These are phyloP conservation scores for Reutealis trisperma DNA, from an alignment of 345 rosid genomes.

Conservation along the genomic window DNA sequence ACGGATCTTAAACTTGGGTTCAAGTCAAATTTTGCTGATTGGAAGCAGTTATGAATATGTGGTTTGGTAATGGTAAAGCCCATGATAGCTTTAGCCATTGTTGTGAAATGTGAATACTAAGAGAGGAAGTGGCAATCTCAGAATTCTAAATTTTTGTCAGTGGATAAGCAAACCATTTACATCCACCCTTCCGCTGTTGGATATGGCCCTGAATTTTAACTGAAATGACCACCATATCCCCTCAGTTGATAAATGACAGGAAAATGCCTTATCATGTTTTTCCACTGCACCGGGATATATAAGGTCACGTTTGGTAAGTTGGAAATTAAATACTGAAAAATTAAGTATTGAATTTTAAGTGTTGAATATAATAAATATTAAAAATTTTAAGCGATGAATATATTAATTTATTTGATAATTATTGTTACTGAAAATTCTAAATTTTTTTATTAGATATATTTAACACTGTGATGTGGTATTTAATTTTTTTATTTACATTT, in stretches of 20 bases:
- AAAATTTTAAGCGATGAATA: too few relatives aligned
- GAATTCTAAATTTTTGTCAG: neutral
- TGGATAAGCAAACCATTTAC: constrained; percentile 54
- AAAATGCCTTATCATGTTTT: neutral
- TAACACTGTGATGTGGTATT: too few relatives aligned
- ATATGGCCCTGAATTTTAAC: neutral
- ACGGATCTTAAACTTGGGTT: constrained; percentile 37
- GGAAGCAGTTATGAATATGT: constrained; percentile 26
- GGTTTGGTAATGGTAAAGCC: constrained; percentile 48
- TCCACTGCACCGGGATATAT: too few relatives aligned
- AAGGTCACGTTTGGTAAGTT: too few relatives aligned
- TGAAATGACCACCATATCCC: neutral
- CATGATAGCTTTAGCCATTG: constrained; percentile 57
- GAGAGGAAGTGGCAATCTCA: neutral
- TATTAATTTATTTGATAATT: too few relatives aligned
- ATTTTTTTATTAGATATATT: too few relatives aligned
- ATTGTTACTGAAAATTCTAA: too few relatives aligned
- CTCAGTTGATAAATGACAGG: neutral
- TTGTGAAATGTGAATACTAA: constrained; percentile 1
- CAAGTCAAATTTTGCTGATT: constrained; percentile 25
- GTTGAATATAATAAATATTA: too few relatives aligned
- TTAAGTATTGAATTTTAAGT: too few relatives aligned
- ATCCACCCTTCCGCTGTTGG: constrained; percentile 40
- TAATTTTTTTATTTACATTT: too few relatives aligned
- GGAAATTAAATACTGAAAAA: too few relatives aligned